Base-by-base conservation (phyloP, 2,329 filamentous ascomycete species). In the Sporothrix protearum region DNA sequence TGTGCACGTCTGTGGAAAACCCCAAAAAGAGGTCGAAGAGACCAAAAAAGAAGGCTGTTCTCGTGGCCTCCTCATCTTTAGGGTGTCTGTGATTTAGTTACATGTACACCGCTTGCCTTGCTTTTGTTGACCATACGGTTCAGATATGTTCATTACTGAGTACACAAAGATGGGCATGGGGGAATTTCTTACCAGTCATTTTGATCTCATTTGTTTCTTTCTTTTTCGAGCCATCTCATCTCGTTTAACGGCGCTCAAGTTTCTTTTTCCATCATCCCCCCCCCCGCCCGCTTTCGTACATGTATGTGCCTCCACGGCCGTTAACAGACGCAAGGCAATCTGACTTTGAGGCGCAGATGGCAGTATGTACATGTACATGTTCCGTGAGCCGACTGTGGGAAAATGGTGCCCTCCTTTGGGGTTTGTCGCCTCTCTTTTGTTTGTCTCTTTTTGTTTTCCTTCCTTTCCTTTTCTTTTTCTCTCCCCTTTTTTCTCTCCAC, bases 161-260 rank as follows among this genome's bases (percentile, higher is more conserved):
- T n/a, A 47, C 14, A 47, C 14, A 47, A 19, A 47, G 45, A 47
- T 47, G 14, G 36, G 59, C 36, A 45, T 64, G n/a, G 57, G 36
- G 39, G 28, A 45, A 7, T 45, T 25, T 64, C 59, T 64, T 64
- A 64, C 59, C 59, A 64, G 36, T 64, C 59, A 45, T 45, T 64
- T 64, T 64, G 25, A 67, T 51, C 63, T 30, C 16, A 5, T 22
- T 33, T 49, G 2, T 67, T 51, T 51, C 39, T 51, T 49, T 51
- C n/a, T 64, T 57, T 3, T 22, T 61, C 49, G n/a, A 47, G 25
- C 25, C 39, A 67, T 67, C 63, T 51, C 39, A 61, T 51, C 42
- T 30, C 63, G n/a, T 30, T 66, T 66, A 33, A 8, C 22, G 39
- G 8, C 42, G 30, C 30, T 25, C 30, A 10, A 30, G 7, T 30